These are phyloP conservation scores for Puccinia hordei DNA, from an alignment of 1,284 basidiomycete genomes.

Conservation along the genomic window DNA sequence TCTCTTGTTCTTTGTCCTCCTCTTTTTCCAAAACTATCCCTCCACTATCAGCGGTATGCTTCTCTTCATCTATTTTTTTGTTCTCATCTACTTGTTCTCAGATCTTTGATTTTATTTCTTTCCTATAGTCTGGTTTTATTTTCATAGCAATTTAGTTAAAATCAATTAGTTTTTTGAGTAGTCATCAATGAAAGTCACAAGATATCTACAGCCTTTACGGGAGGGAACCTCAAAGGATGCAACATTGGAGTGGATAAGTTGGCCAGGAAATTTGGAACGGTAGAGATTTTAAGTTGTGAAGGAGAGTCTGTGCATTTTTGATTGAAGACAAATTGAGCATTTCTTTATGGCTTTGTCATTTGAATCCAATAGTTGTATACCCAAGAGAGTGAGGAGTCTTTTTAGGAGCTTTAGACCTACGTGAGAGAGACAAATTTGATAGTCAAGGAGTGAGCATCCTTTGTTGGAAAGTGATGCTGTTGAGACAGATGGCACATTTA, in stretches of 20 bases:
- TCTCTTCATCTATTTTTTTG: too few relatives aligned
- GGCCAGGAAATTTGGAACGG: neutral
- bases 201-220: conserved; percentile 56
- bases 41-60: too few relatives aligned
- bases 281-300: neutral
- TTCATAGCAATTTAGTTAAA: too few relatives aligned
- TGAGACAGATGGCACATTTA: neutral
- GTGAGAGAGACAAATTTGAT: neutral
- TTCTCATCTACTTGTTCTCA: too few relatives aligned
- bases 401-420: neutral
- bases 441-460: neutral
- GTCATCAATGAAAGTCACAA: conserved; percentile 57
- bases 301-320: neutral
- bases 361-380: neutral
- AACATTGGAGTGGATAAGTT: neutral
- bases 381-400: neutral
- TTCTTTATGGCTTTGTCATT: neutral
- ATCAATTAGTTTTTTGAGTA: conserved; percentile 45
- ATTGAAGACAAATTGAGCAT: neutral
- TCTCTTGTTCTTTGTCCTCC: too few relatives aligned
- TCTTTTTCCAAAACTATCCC: too few relatives aligned
- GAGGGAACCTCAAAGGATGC: neutral
- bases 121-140: too few relatives aligned
- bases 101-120: too few relatives aligned
- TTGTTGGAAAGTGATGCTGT: too few relatives aligned